Evolutionary conservation across 2,329 filamentous ascomycete species (phyloP).

Genomic region (Scedosporium dehoogii): DNA sequence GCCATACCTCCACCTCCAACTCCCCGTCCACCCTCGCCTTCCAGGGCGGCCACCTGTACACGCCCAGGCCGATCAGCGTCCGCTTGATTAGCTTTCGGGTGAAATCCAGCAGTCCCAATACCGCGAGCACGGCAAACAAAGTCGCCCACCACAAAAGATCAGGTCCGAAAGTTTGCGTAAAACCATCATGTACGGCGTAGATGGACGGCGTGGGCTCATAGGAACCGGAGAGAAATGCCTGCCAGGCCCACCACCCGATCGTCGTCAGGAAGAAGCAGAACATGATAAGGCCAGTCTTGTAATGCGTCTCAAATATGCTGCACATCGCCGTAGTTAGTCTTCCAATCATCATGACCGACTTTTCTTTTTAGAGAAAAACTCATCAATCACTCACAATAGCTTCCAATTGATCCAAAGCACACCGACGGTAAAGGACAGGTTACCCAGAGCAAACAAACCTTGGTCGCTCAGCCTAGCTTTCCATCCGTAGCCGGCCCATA

Average conservation of each 20-base stretch:
- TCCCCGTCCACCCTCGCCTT: constrained; percentile 12
- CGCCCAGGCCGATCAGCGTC: constrained; percentile 31
- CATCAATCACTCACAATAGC: constrained; percentile 49
- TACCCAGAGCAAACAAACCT: constrained; percentile 63
- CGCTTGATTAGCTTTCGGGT: constrained; percentile 41
- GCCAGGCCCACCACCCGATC: constrained; percentile 64
- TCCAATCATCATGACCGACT: no score
- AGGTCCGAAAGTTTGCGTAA: constrained; percentile 55
- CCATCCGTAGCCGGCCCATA: constrained; percentile 41
- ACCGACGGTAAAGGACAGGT: constrained; percentile 59
- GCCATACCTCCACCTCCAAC: constrained; percentile 38
- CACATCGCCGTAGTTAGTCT: not conserved
- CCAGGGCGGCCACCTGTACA: constrained; percentile 39
- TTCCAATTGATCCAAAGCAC: constrained; percentile 68
- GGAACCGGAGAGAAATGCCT: constrained; percentile 55
- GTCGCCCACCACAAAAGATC: constrained; percentile 67
- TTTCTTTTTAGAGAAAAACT: not conserved
- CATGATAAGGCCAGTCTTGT: constrained; percentile 57
- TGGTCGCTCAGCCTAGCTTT: constrained; percentile 48
- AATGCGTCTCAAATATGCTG: constrained; percentile 66
- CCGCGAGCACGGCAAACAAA: constrained; percentile 51
- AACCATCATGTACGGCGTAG: constrained; percentile 61
- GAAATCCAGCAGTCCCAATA: constrained; percentile 56
- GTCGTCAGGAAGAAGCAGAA: constrained; percentile 48
- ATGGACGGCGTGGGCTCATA: constrained; percentile 43